Base-by-base conservation (phyloP, 306 rosid genomes). In the Pterocarpus macrocarpus region DNA sequence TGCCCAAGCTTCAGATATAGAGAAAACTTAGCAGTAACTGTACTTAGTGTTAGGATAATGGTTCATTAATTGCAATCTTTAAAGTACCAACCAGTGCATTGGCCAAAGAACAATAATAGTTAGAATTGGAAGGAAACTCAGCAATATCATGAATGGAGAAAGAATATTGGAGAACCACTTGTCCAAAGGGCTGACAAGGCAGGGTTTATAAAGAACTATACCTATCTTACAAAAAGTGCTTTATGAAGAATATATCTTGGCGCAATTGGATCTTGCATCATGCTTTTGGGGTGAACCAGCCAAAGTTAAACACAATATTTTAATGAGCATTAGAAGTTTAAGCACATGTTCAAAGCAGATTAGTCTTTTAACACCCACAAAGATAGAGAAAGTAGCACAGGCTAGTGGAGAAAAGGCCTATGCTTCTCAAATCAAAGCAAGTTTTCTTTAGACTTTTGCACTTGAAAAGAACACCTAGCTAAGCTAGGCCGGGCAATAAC, bases 291-390 rank as follows among this genome's bases (percentile, higher is more conserved):
- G 71, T 83, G 68, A 82, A 73, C 58, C 16, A 83, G 71, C 71
- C 85, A 59, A 85, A 67, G 82, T 45, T 76, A 75, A 76, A 30
- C 34, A 73, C 49, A 72, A 76, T 73, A 85, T 58, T 72, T 69
- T 73, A 80, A 75, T 11, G 35, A 56, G 79, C 49, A 69, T 70
- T 71, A 85, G 75, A 76, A 79, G 83, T 81, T 78, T 57, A 82
- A 77, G 86, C 89, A 86, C 91, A 82, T 88, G 86, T 86, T 80
- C 80, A 82, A 86, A 86, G 87, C 55, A 75, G 80, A 84, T 80
- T 82, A 80, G 80, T 82, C 86, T 84, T 83, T 81, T 63, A 59
- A 76, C 78, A 80, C 73, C 65, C 71, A 58, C 76, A 76, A 85
- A 64, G 76, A 76, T 56, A 80, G 49, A 84, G 66, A 75, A 85